Conservation (phyloP, 345 rosid species). For the Corchorus olitorius region DNA sequence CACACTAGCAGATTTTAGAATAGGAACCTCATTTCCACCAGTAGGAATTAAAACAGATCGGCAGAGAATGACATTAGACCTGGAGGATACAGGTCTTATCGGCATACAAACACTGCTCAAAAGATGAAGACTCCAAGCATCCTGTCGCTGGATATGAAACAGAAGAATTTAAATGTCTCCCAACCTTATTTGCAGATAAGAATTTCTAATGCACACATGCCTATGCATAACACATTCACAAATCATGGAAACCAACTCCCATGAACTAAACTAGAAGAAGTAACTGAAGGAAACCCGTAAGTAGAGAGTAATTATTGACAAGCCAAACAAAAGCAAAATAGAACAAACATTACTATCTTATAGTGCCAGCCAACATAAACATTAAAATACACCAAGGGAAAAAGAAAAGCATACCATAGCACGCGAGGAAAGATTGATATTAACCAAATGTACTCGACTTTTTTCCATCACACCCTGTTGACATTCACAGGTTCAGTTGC, state of each 20-base stretch:
- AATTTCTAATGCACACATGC: background rate
- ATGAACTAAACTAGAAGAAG: slow-evolving; percentile 1
- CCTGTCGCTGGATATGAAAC: slow-evolving; percentile 49
- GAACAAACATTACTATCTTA: background rate
- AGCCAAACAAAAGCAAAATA: background rate
- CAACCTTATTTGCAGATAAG: background rate
- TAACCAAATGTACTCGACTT: slow-evolving; percentile 41
- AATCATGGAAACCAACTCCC: background rate
- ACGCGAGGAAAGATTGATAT: slow-evolving; percentile 54
- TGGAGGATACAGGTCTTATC: slow-evolving; percentile 38
- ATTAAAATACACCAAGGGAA: background rate
- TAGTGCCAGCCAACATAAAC: background rate
- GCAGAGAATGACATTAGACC: slow-evolving; percentile 54
- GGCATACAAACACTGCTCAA: slow-evolving; percentile 42
- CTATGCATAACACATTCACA: slow-evolving; percentile 1
- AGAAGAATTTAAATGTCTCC: slow-evolving; percentile 9
- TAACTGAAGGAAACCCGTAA: background rate
- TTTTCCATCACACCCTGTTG: slow-evolving; percentile 45
- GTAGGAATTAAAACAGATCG: slow-evolving; percentile 53
- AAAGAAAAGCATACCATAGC: slow-evolving; percentile 47
- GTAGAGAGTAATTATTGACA: background rate
- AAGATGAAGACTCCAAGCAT: slow-evolving; percentile 62
- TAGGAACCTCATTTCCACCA: slow-evolving; percentile 53
- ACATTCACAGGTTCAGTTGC: slow-evolving; percentile 17
- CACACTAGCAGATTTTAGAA: slow-evolving; percentile 51